Evolutionary conservation across 495 filamentous ascomycete genomes (phyloP).

Genomic region (Rostrohypoxylon terebratum): DNA sequence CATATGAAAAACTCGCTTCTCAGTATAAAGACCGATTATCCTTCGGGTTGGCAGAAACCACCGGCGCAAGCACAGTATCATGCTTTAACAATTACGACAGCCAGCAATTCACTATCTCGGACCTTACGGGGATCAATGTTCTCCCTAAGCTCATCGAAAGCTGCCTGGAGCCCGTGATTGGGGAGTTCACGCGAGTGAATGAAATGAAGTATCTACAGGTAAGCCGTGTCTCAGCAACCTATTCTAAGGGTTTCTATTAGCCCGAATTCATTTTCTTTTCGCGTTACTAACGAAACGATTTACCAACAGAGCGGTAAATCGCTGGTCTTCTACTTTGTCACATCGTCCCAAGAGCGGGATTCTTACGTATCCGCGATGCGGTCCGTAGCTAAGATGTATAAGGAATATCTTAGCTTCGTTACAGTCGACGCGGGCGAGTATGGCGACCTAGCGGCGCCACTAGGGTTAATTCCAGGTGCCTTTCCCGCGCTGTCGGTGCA

Average conservation of each 20-base stretch:
- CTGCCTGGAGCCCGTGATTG: constrained; percentile 55
- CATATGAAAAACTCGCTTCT: constrained; percentile 48
- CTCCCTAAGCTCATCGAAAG: constrained; percentile 54
- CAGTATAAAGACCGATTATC: constrained; percentile 55
- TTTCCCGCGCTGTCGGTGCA: constrained; percentile 56
- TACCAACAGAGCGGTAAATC: constrained; percentile 59
- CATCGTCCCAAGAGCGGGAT: constrained; percentile 42
- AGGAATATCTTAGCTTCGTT: constrained; percentile 60
- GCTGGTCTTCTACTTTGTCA: constrained; percentile 59
- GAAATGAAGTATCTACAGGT: constrained; percentile 58
- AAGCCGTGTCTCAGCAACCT: constrained; percentile 3
- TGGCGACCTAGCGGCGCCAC: constrained; percentile 54
- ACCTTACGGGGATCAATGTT: constrained; percentile 44
- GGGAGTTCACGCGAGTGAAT: constrained; percentile 58
- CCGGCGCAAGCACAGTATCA: constrained; percentile 44
- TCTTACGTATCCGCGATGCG: constrained; percentile 51
- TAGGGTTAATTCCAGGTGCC: constrained; percentile 49
- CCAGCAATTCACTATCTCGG: constrained; percentile 50
- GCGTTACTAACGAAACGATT: neutral
- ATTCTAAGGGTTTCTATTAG: neutral
- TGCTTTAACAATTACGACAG: constrained; percentile 59
- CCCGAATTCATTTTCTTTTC: neutral
- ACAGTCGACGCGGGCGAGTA: constrained; percentile 62
- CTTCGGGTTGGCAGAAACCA: constrained; percentile 53
- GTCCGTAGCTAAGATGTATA: constrained; percentile 61